Evolutionary conservation across 306 rosid genomes (phyloP).

Genomic region (Trifolium fragiferum): DNA sequence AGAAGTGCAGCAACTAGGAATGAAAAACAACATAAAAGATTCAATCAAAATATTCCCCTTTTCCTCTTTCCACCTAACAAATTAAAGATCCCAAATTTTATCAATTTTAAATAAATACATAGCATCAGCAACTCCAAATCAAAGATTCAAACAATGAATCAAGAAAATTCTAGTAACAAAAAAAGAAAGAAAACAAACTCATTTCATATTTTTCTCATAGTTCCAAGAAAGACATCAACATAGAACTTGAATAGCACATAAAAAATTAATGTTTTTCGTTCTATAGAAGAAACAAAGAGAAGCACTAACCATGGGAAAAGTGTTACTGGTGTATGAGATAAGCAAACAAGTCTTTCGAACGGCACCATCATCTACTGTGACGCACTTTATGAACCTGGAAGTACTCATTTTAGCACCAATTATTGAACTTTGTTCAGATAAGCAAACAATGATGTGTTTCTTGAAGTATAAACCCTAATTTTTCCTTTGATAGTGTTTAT

Average conservation of each 20-base stretch:
- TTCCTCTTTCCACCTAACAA: slow-evolving; percentile 36
- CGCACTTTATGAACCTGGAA: slow-evolving; percentile 94
- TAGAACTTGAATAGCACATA: slow-evolving; percentile 18
- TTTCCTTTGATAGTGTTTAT: slow-evolving; percentile 39
- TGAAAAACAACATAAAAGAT: slow-evolving; percentile 37
- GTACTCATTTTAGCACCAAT: too few relatives aligned
- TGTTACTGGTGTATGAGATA: slow-evolving; percentile 96
- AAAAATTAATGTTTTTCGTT: slow-evolving; percentile 27
- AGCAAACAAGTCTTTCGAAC: slow-evolving; percentile 99
- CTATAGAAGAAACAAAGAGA: not conserved
- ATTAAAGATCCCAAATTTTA: too few relatives aligned
- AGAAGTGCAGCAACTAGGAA: slow-evolving; percentile 30
- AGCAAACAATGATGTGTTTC: too few relatives aligned
- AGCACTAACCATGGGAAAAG: slow-evolving; percentile 83
- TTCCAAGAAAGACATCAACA: slow-evolving; percentile 40
- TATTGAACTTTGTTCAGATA: not conserved
- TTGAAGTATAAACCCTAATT: slow-evolving; percentile 45
- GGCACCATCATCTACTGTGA: slow-evolving; percentile 95
- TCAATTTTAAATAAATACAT: slow-evolving; percentile 29
- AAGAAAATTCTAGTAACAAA: slow-evolving; percentile 22
- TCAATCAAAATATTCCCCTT: slow-evolving; percentile 29
- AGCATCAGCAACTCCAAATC: slow-evolving; percentile 26
- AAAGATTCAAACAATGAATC: slow-evolving; percentile 27
- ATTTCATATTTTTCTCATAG: slow-evolving; percentile 20
- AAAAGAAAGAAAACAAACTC: slow-evolving; percentile 5